Conservation (phyloP, 2,329 filamentous ascomycete species). For the Fusarium sp. region DNA sequence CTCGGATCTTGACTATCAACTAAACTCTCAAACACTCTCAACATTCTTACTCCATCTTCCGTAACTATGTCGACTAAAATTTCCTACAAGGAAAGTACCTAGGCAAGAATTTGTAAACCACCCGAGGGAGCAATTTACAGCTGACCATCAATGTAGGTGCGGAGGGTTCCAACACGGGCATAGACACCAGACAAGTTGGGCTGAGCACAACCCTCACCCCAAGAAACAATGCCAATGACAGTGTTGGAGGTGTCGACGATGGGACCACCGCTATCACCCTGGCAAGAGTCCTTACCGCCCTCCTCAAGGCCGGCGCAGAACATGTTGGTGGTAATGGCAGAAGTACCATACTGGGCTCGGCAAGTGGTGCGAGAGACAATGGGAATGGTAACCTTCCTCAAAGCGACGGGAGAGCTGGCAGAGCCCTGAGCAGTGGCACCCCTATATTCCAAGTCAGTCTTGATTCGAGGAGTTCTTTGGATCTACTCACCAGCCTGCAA, state of each 20-base stretch:
- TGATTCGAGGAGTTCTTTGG: background rate
- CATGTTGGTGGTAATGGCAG: slow-evolving; percentile 44
- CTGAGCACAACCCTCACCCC: slow-evolving; percentile 45
- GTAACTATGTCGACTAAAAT: background rate
- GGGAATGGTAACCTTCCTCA: slow-evolving; percentile 47
- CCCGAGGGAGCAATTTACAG: background rate
- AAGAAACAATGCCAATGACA: slow-evolving; percentile 46
- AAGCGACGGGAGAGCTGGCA: slow-evolving; percentile 17
- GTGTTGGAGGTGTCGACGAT: slow-evolving; percentile 38
- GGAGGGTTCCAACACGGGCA: slow-evolving; percentile 38
- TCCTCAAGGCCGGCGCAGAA: slow-evolving; percentile 44
- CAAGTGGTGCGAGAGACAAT: slow-evolving; percentile 43
- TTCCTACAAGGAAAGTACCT: background rate
- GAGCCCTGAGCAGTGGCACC: slow-evolving; percentile 34
- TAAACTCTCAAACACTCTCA: background rate
- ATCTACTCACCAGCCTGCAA: slow-evolving; percentile 43
- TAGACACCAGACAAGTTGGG: slow-evolving; percentile 44
- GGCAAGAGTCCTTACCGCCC: slow-evolving; percentile 48
- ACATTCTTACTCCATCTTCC: background rate
- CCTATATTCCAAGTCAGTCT: slow-evolving; percentile 20
- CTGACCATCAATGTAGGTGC: slow-evolving; percentile 42
- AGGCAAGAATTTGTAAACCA: background rate
- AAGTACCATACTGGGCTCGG: slow-evolving; percentile 36
- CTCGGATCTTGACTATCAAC: background rate
- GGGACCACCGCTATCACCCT: slow-evolving; percentile 47